A percentile compares a stretch with the other conserved stretches of the same genome.
Evolutionary conservation across 306 rosid species (phyloP).

Genomic region (Sicyos baderoa): DNA sequence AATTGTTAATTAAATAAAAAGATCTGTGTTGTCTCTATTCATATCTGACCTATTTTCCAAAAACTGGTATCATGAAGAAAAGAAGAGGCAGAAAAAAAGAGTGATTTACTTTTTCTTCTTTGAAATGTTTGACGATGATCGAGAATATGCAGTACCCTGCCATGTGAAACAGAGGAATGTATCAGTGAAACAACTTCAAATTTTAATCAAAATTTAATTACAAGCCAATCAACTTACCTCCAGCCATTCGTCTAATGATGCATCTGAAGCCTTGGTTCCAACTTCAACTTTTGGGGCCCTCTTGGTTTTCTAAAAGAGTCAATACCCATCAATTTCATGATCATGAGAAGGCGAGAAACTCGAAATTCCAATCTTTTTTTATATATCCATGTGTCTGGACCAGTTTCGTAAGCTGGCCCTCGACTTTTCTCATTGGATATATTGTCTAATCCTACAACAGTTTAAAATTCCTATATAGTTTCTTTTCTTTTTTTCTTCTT

Average conservation of each 20-base stretch:
- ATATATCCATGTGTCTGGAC: too few relatives aligned
- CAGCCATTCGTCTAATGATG: conserved; percentile 90
- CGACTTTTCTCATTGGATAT: too few relatives aligned
- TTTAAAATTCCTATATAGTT: too few relatives aligned
- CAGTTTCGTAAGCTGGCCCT: too few relatives aligned
- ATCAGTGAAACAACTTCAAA: background rate
- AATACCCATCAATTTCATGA: background rate
- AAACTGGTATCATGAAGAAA: background rate
- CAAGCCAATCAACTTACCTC: conserved; percentile 36
- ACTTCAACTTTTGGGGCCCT: conserved; percentile 89
- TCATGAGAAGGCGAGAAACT: background rate
- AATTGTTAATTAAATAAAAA: conserved; percentile 10
- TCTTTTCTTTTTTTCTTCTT: too few relatives aligned
- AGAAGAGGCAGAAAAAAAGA: too few relatives aligned
- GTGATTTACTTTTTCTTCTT: conserved; percentile 87
- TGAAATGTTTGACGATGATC: conserved; percentile 49
- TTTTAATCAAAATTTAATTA: background rate
- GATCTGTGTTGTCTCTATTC: background rate
- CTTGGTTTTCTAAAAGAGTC: conserved; percentile 57
- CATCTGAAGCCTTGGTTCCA: conserved; percentile 77
- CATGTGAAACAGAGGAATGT: conserved; percentile 17
- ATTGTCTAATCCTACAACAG: too few relatives aligned
- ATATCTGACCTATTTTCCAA: conserved; percentile 6
- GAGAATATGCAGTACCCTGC: conserved; percentile 84
- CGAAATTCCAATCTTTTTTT: too few relatives aligned